Evolutionary conservation across 768 basidiomycete species (phyloP).

Genomic region (Sporobolomyces pararoseus): DNA sequence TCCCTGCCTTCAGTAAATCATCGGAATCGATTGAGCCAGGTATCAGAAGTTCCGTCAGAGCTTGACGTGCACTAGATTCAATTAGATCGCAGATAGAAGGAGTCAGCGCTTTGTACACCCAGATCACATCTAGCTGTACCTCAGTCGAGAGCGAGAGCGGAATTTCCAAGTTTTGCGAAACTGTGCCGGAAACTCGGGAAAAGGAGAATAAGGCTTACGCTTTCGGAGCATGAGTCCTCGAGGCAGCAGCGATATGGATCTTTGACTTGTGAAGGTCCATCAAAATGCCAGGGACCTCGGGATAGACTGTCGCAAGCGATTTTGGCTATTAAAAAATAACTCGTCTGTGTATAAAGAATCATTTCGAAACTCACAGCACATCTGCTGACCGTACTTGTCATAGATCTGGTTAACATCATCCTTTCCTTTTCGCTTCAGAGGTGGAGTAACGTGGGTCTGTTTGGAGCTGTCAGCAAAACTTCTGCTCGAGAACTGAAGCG

Average conservation of each 20-base stretch:
- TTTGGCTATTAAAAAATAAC: conserved; percentile 53
- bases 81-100: too few relatives aligned
- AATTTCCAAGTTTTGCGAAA: too few relatives aligned
- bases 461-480: not conserved
- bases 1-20: conserved; percentile 43
- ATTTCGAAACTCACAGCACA: conserved; percentile 1
- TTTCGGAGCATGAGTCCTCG: conserved; percentile 68
- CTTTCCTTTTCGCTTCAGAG: conserved; percentile 48
- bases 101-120: too few relatives aligned
- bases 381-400: conserved; percentile 45
- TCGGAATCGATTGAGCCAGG: conserved; percentile 43
- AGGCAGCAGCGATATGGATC: conserved; percentile 94
- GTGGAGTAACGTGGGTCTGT: conserved; percentile 67
- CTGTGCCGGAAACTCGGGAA: too few relatives aligned
- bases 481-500: too few relatives aligned
- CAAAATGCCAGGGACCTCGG: conserved; percentile 74
- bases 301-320: conserved; percentile 64
- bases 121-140: too few relatives aligned
- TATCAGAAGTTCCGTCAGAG: conserved; percentile 56
- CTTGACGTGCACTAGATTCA: conserved; percentile 77
- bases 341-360: not conserved
- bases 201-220: conserved; percentile 57
- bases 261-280: conserved; percentile 92
- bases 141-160: too few relatives aligned
- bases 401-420: conserved; percentile 49